Evolutionary conservation across 176 grass and related monocot species (phyloP).

Genomic region (Phyllostachys edulis): DNA sequence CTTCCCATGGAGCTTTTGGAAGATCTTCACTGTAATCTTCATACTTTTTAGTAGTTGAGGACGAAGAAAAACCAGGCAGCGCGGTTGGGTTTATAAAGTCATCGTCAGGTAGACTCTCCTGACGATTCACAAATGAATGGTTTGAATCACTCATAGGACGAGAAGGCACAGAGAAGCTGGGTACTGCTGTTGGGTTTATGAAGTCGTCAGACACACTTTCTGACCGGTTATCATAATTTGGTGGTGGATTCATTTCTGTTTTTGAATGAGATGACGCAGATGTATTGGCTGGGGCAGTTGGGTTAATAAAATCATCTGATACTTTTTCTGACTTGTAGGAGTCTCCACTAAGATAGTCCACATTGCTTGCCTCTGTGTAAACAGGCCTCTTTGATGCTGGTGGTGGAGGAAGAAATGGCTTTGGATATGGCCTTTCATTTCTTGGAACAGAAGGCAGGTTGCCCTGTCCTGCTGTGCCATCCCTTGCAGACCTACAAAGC

Average conservation of each 20-base stretch:
- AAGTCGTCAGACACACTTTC: constrained; percentile 45
- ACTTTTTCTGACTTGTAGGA: constrained; percentile 54
- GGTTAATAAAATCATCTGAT: constrained; percentile 54
- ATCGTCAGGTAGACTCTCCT: constrained; percentile 50
- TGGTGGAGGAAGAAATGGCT: constrained; percentile 74
- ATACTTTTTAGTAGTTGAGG: constrained; percentile 33
- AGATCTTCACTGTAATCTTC: constrained; percentile 57
- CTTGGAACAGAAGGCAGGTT: constrained; percentile 39
- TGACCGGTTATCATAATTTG: constrained; percentile 20
- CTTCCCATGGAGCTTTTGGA: constrained; percentile 73
- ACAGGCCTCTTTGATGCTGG: constrained; percentile 69
- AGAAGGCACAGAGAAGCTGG: constrained; percentile 41
- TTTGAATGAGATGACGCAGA: constrained; percentile 38
- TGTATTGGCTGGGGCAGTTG: constrained; percentile 38
- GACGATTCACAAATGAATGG: neutral
- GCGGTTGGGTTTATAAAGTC: constrained; percentile 64
- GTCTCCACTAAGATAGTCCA: constrained; percentile 73
- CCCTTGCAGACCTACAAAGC: constrained; percentile 65
- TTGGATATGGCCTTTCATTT: constrained; percentile 49
- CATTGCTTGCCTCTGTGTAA: constrained; percentile 34
- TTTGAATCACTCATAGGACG: constrained; percentile 21
- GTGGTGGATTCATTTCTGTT: constrained; percentile 23
- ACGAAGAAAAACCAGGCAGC: constrained; percentile 42
- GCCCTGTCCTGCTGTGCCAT: constrained; percentile 51
- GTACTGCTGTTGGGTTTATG: constrained; percentile 50